Percentiles rank a stretch among this genome's conserved stretches.
Evolutionary conservation across 495 filamentous ascomycete genomes (phyloP).

Genomic region (Hyaloscypha finlandica): DNA sequence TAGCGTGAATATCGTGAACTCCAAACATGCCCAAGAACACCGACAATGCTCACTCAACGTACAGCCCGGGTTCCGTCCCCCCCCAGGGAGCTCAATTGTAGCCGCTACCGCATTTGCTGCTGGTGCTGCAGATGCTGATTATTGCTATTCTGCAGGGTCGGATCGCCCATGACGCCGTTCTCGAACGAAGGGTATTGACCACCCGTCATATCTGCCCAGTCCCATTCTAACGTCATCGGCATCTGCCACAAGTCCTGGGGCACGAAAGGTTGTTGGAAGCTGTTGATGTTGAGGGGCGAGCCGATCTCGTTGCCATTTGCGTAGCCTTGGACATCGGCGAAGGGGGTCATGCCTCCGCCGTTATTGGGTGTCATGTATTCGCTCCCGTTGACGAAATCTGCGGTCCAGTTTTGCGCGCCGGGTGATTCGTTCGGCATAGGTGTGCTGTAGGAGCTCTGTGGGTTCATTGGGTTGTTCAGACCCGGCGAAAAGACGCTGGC

Average conservation of each 20-base stretch:
- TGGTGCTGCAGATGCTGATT: conserved; percentile 29
- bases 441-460: conserved; percentile 23
- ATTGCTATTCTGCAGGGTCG: conserved; percentile 23
- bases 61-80: neutral
- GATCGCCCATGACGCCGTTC: conserved; percentile 42
- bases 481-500: conserved; percentile 26
- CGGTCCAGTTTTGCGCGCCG: conserved; percentile 14
- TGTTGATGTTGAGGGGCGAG: conserved; percentile 25
- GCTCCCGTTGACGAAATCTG: conserved; percentile 19
- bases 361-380: conserved; percentile 30
- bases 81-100: neutral
- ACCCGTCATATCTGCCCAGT: conserved; percentile 89
- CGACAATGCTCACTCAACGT: neutral
- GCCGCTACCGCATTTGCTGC: conserved; percentile 3
- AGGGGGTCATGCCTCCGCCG: conserved; percentile 43
- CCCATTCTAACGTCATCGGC: conserved; percentile 97
- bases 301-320: conserved; percentile 40
- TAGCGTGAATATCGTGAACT: neutral
- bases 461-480: conserved; percentile 24
- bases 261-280: conserved; percentile 88
- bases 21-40: neutral
- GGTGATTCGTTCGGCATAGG: conserved; percentile 23
- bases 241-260: conserved; percentile 97
- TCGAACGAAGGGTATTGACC: conserved; percentile 54
- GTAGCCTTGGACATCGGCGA: conserved; percentile 47